A percentile compares a stretch with the other conserved stretches of the same genome.
phyloP scores from a whole-genome alignment of 2,329 filamentous ascomycete species.

The Exophiala aquamarina region DNA sequence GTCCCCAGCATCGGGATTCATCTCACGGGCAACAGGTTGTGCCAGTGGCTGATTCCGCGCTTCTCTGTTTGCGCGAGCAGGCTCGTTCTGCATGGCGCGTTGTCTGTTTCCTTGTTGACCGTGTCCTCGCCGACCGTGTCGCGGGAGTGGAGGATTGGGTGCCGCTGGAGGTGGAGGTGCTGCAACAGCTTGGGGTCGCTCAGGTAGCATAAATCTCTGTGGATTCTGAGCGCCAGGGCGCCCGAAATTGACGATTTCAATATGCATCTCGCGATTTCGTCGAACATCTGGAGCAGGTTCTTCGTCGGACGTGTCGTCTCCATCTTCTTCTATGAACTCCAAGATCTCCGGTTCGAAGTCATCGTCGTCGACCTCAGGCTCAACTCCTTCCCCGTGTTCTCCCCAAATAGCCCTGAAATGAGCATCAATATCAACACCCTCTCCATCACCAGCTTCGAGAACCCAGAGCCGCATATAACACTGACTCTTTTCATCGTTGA shows the following conservation, averaged over 20 bases:
- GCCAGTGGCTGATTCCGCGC: not conserved
- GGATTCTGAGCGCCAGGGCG: constrained; percentile 18
- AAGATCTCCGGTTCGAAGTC: no score
- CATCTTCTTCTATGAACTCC: constrained; percentile 15
- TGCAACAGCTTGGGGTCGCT: constrained; percentile 1
- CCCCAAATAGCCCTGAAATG: constrained; percentile 32
- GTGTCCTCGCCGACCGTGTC: constrained; percentile 12
- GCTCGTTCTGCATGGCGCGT: constrained; percentile 14
- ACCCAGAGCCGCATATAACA: constrained; percentile 93
- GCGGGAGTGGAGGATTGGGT: constrained; percentile 18
- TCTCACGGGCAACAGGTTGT: not conserved
- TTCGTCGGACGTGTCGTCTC: constrained; percentile 33
- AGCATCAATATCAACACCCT: constrained; percentile 34
- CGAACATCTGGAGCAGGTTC: constrained; percentile 39
- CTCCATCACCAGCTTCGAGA: constrained; percentile 73
- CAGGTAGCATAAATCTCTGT: constrained; percentile 23
- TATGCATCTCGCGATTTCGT: constrained; percentile 30
- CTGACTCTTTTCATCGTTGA: constrained; percentile 67
- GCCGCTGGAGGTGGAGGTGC: constrained; percentile 16
- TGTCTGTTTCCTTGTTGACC: constrained; percentile 20
- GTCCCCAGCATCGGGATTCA: constrained; percentile 1
- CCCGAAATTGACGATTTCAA: constrained; percentile 31
- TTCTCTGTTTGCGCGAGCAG: constrained; percentile 2
- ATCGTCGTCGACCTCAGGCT: constrained; percentile 4
- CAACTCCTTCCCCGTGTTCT: constrained; percentile 25